Conservation (phyloP, 768 basidiomycete genomes). For the Tephrocybe rancida region DNA sequence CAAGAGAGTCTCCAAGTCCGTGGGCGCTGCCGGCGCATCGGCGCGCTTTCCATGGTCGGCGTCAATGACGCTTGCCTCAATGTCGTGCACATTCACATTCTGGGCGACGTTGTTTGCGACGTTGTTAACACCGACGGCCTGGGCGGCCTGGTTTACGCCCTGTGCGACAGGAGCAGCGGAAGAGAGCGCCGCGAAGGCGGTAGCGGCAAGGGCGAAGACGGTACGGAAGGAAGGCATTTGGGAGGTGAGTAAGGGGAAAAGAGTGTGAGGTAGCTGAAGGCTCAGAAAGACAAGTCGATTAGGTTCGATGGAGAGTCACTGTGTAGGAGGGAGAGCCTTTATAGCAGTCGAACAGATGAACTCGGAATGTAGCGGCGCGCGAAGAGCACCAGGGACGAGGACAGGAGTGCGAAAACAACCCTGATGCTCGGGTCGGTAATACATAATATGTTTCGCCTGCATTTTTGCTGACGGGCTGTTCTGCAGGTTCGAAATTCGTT, state of each 20-base stretch:
- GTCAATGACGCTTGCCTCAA: neutral
- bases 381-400: no score
- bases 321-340: no score
- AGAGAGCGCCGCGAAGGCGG: neutral
- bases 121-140: neutral
- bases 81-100: neutral
- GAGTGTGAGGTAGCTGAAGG: neutral
- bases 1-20: no score
- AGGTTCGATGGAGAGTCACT: neutral
- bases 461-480: no score
- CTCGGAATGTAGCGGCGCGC: no score
- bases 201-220: neutral
- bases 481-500: no score
- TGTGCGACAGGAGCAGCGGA: neutral
- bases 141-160: neutral
- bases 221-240: conserved; percentile 3
- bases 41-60: no score
- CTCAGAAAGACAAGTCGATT: neutral
- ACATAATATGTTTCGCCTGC: no score
- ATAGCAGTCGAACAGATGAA: no score
- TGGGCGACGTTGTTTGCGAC: neutral
- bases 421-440: no score
- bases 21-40: neutral
- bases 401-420: no score
- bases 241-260: neutral